These are phyloP conservation scores for Letharia lupina DNA, from an alignment of 495 filamentous ascomycete genomes.

Conservation along the genomic window DNA sequence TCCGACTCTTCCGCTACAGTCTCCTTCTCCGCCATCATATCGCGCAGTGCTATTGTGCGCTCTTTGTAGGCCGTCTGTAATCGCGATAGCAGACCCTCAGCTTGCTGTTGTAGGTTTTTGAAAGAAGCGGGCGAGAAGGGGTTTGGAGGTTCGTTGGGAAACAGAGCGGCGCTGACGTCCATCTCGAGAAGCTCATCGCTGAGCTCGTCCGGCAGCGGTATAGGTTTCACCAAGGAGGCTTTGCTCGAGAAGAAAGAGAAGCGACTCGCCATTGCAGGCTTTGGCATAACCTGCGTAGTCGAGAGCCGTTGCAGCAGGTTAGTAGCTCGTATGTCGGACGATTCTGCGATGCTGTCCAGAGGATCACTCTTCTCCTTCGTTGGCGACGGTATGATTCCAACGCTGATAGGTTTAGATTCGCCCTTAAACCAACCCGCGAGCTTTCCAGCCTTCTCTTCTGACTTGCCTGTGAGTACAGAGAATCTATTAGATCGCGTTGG, in stretches of 20 bases:
- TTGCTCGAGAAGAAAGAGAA: slow-evolving; percentile 23
- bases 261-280: slow-evolving; percentile 20
- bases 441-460: slow-evolving; percentile 22
- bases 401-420: slow-evolving; percentile 40
- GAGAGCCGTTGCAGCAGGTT: slow-evolving; percentile 10
- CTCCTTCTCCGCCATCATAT: slow-evolving; percentile 52
- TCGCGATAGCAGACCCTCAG: slow-evolving; percentile 39
- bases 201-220: slow-evolving; percentile 27
- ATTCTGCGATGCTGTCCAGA: slow-evolving; percentile 17
- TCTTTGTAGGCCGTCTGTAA: slow-evolving; percentile 66
- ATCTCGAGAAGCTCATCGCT: slow-evolving; percentile 51
- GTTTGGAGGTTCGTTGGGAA: slow-evolving; percentile 13
- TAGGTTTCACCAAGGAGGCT: slow-evolving; percentile 13
- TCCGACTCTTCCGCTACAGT: slow-evolving; percentile 64
- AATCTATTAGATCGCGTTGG: slow-evolving; percentile 1
- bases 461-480: background rate
- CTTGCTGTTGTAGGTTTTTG: slow-evolving; percentile 28
- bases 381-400: slow-evolving; percentile 31
- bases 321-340: slow-evolving; percentile 24
- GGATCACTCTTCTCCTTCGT: slow-evolving; percentile 24
- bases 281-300: background rate
- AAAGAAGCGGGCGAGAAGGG: slow-evolving; percentile 20
- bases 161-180: slow-evolving; percentile 18
- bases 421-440: slow-evolving; percentile 48
- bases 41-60: slow-evolving; percentile 49